A percentile compares a stretch with the other conserved stretches of the same genome.
phyloP scores from a whole-genome alignment of 176 grass and related monocot genomes.

The Rhipidocladum racemiflorum region DNA sequence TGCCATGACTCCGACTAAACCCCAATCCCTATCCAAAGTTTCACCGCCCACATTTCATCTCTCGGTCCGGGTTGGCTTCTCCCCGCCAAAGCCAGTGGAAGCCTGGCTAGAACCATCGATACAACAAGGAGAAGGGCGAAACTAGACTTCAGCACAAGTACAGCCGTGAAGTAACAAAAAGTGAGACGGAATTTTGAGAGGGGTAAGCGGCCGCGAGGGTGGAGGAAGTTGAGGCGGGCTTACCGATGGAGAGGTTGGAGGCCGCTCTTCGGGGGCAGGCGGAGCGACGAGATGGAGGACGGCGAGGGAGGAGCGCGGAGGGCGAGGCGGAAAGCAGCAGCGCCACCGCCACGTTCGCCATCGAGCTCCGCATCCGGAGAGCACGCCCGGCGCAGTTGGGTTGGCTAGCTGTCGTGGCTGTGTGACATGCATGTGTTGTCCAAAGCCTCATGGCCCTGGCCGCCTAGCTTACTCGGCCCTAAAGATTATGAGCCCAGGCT shows the following conservation, averaged over 20 bases:
- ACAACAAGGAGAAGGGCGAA: background rate
- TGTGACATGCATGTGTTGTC: background rate
- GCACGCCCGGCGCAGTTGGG: constrained; percentile 4
- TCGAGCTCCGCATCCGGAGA: constrained; percentile 7
- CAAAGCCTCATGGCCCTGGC: too few species aligned
- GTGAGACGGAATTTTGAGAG: background rate
- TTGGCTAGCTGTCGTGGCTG: constrained; percentile 5
- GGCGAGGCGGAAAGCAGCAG: constrained; percentile 10
- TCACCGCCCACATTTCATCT: background rate
- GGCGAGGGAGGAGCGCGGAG: constrained; percentile 9
- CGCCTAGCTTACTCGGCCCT: too few species aligned
- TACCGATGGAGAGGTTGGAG: constrained; percentile 29
- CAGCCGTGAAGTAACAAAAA: background rate
- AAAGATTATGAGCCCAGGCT: too few species aligned
- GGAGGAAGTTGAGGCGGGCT: background rate
- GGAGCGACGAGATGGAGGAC: background rate
- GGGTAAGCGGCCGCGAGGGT: background rate
- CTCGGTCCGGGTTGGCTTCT: background rate
- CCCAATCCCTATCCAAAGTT: background rate
- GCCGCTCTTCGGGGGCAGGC: background rate
- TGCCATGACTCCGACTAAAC: background rate
- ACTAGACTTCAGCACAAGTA: background rate
- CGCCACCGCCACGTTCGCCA: constrained; percentile 50
- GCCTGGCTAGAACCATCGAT: background rate
- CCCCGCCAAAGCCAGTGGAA: background rate